Percentiles rank a stretch among this genome's conserved stretches.
phyloP scores from a whole-genome alignment of 106 monocot genomes.

The Apostasia shenzhenica region DNA sequence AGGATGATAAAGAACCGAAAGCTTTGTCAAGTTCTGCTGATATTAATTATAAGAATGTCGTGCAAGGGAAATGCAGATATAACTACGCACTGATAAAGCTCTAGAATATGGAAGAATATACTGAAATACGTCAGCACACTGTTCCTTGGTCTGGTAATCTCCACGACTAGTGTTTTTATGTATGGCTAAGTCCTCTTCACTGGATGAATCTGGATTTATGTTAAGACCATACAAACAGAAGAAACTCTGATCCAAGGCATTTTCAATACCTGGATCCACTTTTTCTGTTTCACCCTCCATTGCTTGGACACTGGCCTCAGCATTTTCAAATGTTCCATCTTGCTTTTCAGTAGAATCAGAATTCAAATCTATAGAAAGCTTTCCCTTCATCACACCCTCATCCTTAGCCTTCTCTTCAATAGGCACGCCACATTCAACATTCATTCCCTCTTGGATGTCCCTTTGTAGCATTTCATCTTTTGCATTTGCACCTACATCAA shows the following conservation, averaged over 20 bases:
- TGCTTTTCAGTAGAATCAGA: constrained; percentile 13
- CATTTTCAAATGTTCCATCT: background rate
- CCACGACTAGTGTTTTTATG: constrained; percentile 93
- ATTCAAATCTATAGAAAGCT: constrained; percentile 9
- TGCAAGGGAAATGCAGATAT: background rate
- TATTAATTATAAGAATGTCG: too few species aligned
- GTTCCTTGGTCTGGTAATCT: constrained; percentile 95
- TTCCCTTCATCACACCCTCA: constrained; percentile 21
- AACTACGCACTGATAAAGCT: constrained; percentile 65
- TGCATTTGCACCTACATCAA: constrained; percentile 27
- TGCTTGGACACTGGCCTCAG: constrained; percentile 6
- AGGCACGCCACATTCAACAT: constrained; percentile 11
- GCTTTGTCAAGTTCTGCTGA: too few species aligned
- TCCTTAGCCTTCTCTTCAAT: constrained; percentile 18
- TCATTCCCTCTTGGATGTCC: constrained; percentile 23
- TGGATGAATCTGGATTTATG: constrained; percentile 81
- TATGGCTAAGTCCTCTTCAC: constrained; percentile 88
- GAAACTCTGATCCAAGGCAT: constrained; percentile 90
- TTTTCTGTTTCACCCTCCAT: constrained; percentile 57
- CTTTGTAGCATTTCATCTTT: constrained; percentile 34
- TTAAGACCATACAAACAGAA: constrained; percentile 97
- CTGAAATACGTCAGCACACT: constrained; percentile 99
- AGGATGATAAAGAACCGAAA: too few species aligned
- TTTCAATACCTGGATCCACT: constrained; percentile 68
- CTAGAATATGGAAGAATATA: constrained; percentile 95